phyloP scores from a whole-genome alignment of 176 grass and related monocot genomes.

The Lolium multiflorum region DNA sequence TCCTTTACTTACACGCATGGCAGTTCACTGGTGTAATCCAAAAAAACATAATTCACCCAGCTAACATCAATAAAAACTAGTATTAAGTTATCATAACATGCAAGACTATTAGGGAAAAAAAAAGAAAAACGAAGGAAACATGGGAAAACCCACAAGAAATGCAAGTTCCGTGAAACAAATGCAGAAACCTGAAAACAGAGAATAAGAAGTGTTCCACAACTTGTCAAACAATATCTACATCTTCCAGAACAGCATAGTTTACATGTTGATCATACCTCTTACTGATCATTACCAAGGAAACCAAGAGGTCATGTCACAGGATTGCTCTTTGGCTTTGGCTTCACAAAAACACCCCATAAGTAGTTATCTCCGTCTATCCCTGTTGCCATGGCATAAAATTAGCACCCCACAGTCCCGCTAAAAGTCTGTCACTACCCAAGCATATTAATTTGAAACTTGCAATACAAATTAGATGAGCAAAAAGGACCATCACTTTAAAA shows the following conservation, averaged over 20 bases:
- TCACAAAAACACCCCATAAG: constrained; percentile 39
- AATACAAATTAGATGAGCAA: not conserved
- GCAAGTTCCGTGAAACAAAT: not conserved
- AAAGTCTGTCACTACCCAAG: not conserved
- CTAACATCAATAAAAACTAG: not conserved
- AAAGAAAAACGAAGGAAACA: not conserved
- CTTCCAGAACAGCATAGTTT: not conserved
- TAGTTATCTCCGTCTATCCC: constrained; percentile 35
- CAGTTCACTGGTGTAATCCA: not conserved
- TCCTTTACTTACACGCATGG: not conserved
- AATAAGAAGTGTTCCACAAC: not conserved
- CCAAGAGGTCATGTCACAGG: not conserved
- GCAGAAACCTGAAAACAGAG: constrained; percentile 9
- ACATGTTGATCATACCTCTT: constrained; percentile 6
- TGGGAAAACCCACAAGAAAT: not conserved
- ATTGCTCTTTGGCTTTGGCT: constrained; percentile 9
- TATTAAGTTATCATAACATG: not conserved
- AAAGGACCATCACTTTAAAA: not conserved
- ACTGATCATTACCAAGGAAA: constrained; percentile 8
- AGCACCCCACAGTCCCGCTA: not conserved
- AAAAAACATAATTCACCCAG: not conserved
- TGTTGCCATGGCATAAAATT: constrained; percentile 25
- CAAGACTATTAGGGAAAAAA: not conserved
- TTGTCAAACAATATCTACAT: not conserved
- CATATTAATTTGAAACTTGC: not conserved